These are phyloP conservation scores for Starmerella powellii DNA, from an alignment of 805 yeast species.

Conservation along the genomic window DNA sequence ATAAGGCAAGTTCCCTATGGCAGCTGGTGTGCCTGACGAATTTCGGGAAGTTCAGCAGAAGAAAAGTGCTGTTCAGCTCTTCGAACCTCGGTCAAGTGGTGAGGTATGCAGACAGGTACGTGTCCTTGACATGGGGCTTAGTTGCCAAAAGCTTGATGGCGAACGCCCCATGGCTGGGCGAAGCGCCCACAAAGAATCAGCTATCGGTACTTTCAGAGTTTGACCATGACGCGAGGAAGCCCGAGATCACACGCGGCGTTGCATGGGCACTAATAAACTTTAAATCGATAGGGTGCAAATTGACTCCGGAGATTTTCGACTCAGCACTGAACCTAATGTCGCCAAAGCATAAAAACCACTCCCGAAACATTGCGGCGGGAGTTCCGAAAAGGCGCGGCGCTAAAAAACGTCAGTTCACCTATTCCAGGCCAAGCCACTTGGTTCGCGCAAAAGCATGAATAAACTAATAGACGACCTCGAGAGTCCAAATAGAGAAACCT, in stretches of 20 bases:
- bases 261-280: constrained; percentile 15
- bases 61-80: constrained; percentile 4
- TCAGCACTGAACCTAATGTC: constrained; percentile 1
- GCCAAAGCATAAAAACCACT: background rate
- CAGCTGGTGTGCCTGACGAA: background rate
- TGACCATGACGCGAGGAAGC: too few species aligned
- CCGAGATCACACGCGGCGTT: constrained; percentile 10
- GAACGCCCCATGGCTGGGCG: background rate
- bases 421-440: background rate
- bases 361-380: background rate
- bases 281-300: constrained; percentile 11
- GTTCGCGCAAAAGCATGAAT: background rate
- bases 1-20: background rate
- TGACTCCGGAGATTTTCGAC: constrained; percentile 8
- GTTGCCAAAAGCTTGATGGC: too few species aligned
- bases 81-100: constrained; percentile 4
- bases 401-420: too few species aligned
- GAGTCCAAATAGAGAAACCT: too few species aligned
- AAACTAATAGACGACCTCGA: background rate
- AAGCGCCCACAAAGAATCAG: constrained; percentile 1
- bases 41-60: background rate
- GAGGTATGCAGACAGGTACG: constrained; percentile 5
- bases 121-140: background rate
- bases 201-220: background rate
- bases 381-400: background rate